These are phyloP conservation scores for Diplodia intermedia DNA, from an alignment of 2,329 filamentous ascomycete genomes.

Conservation along the genomic window DNA sequence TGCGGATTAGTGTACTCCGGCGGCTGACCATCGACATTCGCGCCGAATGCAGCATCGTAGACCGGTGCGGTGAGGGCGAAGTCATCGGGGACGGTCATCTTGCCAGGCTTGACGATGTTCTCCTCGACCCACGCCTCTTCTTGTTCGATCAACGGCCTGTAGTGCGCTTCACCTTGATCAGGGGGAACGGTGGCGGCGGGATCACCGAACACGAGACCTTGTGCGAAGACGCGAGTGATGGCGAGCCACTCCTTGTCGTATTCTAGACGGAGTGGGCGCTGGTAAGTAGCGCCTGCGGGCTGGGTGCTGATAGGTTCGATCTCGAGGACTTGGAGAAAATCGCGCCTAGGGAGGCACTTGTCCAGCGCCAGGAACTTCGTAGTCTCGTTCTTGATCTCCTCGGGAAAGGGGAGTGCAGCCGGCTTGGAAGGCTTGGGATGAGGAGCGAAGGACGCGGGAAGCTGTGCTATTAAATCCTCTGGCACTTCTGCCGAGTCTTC, in stretches of 20 bases:
- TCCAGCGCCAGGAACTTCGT: slow-evolving; percentile 90
- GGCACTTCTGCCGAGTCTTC: slow-evolving; percentile 54
- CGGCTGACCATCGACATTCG: slow-evolving; percentile 68
- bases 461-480: slow-evolving; percentile 71
- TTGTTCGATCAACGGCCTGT: slow-evolving; percentile 70
- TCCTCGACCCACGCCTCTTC: slow-evolving; percentile 82
- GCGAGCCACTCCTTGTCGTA: slow-evolving; percentile 97
- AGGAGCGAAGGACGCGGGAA: slow-evolving; percentile 74
- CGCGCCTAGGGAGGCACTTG: slow-evolving; percentile 81
- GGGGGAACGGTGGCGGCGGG: slow-evolving; percentile 59
- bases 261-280: slow-evolving; percentile 65
- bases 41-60: slow-evolving; percentile 65
- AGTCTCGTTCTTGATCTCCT: slow-evolving; percentile 75
- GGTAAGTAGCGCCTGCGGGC: slow-evolving; percentile 37
- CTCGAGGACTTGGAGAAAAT: slow-evolving; percentile 82
- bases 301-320: slow-evolving; percentile 51
- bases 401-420: slow-evolving; percentile 64
- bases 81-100: slow-evolving; percentile 75
- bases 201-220: slow-evolving; percentile 62
- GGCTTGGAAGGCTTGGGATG: slow-evolving; percentile 48
- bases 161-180: slow-evolving; percentile 73
- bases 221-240: slow-evolving; percentile 82
- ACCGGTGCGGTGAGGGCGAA: slow-evolving; percentile 79
- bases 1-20: slow-evolving; percentile 87
- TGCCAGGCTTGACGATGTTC: slow-evolving; percentile 68